Evolutionary conservation across 345 rosid genomes (phyloP).

Genomic region (Gossypium mustelinum): DNA sequence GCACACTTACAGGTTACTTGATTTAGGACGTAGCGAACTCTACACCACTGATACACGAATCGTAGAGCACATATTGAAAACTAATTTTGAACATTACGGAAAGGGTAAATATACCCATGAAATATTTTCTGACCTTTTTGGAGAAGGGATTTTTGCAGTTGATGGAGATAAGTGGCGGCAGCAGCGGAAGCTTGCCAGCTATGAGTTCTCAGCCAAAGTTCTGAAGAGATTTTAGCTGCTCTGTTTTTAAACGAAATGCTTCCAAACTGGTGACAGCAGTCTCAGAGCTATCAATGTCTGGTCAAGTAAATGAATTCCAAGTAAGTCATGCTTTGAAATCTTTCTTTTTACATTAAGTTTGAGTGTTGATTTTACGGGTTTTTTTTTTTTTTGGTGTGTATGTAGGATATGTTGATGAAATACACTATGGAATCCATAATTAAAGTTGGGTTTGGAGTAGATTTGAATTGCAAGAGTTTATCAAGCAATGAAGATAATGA

Average conservation of each 20-base stretch:
- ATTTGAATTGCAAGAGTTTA: conserved; percentile 44
- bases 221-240: conserved; percentile 63
- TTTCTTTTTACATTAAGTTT: too few species aligned
- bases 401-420: background rate
- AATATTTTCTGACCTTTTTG: conserved; percentile 43
- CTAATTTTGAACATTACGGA: conserved; percentile 43
- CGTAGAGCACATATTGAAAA: conserved; percentile 56
- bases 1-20: conserved; percentile 53
- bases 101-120: conserved; percentile 39
- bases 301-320: conserved; percentile 52
- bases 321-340: conserved; percentile 26
- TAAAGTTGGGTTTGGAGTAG: background rate
- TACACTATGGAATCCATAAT: background rate
- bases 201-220: conserved; percentile 63
- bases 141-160: conserved; percentile 68
- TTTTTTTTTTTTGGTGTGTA: background rate
- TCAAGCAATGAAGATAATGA: conserved; percentile 38
- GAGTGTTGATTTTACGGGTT: too few species aligned
- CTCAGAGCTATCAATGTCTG: conserved; percentile 25
- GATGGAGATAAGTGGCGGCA: conserved; percentile 84
- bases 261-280: conserved; percentile 38
- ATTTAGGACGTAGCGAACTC: conserved; percentile 32
- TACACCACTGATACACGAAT: conserved; percentile 59
- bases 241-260: conserved; percentile 56
- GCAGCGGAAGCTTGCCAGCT: conserved; percentile 78